Evolutionary conservation across 306 rosid species (phyloP), one percentile per base, ranked within the genome.

Genomic region (Ormosia emarginata): DNA sequence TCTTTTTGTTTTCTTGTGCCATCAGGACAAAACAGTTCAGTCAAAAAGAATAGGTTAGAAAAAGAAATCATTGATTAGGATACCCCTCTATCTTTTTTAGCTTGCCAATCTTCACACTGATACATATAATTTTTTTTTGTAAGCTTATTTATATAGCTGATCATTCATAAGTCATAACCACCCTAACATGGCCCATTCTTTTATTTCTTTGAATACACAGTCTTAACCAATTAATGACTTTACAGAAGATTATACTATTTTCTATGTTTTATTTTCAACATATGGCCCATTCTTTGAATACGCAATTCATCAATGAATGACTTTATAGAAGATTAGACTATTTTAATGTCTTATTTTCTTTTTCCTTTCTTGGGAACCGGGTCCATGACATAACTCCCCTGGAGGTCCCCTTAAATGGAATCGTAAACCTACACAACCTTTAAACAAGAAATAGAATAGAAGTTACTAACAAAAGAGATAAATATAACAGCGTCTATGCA

Each of bases 1-100:
- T 78, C 84, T 82, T 82, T 82, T 85, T 82, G 88, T 71, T 79
- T 68, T 71, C 24, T 71, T 82, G 81, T 49, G 58, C 30, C 82
- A 75, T 66, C 49, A 49, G 12, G 73, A 79, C 88, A 87, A 79
- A 79, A 40, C 49, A 69, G 46, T 46, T 37, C 34, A 52, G 84
- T 84, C 77, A 84, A 81, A 78, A 74, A 78, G 61, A 80, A 67
- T 10, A 77, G 86, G 76, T 57, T 44, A 75, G 57, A 73, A 77
- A 74, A 53, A 66, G 80, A 74, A 74, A 74, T 12, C 70, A 81
- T 73, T 81, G 77, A 81, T 62, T 62, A 84, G 52, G 77, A 67
- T 75, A 14, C 11, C 83, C 39, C 49, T 63, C 57, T 33, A 56
- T 30, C 44, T 44, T 18, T 34, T 17, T 81, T 66, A 61, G 64